Conservation (phyloP, 352 stramenopile species). For the Pythium oligandrum region DNA sequence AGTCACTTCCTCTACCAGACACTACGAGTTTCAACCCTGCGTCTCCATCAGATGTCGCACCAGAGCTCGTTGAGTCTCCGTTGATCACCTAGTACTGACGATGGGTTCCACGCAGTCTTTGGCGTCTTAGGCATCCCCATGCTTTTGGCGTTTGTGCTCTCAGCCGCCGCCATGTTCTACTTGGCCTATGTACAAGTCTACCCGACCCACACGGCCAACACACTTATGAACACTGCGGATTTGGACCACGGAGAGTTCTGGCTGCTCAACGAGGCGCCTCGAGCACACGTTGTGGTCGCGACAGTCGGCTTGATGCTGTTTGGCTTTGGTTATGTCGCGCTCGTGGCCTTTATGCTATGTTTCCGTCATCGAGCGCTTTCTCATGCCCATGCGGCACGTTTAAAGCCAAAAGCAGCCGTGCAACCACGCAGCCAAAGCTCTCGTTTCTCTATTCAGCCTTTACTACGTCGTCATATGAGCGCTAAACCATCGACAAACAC, state of each 20-base stretch:
- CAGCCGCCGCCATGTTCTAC: constrained; percentile 3
- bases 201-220: too few relatives aligned
- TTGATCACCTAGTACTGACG: background rate
- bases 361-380: constrained; percentile 6
- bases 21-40: constrained; percentile 12
- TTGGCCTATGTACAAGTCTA: constrained; percentile 14
- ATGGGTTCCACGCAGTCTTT: constrained; percentile 4
- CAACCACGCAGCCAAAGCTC: too few relatives aligned
- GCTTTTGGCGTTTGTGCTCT: constrained; percentile 9
- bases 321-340: constrained; percentile 9
- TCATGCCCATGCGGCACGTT: too few relatives aligned
- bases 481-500: background rate
- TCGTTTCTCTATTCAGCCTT: too few relatives aligned
- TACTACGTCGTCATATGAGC: too few relatives aligned
- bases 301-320: constrained; percentile 6
- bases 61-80: background rate
- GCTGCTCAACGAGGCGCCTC: constrained; percentile 7
- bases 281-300: background rate
- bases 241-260: constrained; percentile 19
- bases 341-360: constrained; percentile 16
- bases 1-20: constrained; percentile 35
- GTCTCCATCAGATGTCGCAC: background rate
- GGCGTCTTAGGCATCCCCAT: constrained; percentile 8
- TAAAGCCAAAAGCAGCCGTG: too few relatives aligned
- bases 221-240: constrained; percentile 16